Conservation (phyloP, 192 early-diverging fungal genomes). For the Rhizophagus clarus region DNA sequence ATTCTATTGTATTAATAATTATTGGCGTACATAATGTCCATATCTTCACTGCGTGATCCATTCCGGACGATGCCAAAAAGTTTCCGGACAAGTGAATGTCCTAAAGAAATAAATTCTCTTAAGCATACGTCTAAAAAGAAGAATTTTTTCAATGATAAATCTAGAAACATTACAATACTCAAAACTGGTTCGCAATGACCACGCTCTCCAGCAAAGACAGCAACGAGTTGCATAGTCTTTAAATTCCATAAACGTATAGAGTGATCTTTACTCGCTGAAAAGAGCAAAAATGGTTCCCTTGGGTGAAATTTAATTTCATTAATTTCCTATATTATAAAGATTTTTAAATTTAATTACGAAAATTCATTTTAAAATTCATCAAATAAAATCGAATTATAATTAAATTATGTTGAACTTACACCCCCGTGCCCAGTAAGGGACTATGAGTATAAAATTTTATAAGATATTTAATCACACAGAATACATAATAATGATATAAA, state of each 20-base stretch:
- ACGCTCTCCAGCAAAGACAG: slow-evolving; percentile 22
- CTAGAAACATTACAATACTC: slow-evolving; percentile 18
- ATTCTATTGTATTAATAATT: slow-evolving; percentile 1
- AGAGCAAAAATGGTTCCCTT: not conserved
- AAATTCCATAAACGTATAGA: slow-evolving; percentile 31
- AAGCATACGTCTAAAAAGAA: no score
- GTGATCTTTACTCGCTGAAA: slow-evolving; percentile 29
- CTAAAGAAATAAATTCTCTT: not conserved
- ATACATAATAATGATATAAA: not conserved
- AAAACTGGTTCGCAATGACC: slow-evolving; percentile 28
- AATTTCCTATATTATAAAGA: slow-evolving; percentile 14
- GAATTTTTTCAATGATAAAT: not conserved
- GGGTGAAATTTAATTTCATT: slow-evolving; percentile 32
- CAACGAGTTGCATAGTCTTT: not conserved
- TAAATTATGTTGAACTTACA: slow-evolving; percentile 11
- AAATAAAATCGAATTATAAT: not conserved
- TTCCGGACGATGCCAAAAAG: slow-evolving; percentile 24
- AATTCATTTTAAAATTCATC: not conserved
- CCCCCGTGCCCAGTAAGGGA: slow-evolving; percentile 24
- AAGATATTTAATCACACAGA: not conserved
- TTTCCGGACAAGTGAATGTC: slow-evolving; percentile 24
- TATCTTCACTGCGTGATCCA: slow-evolving; percentile 32
- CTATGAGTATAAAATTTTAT: slow-evolving; percentile 13
- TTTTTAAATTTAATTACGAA: not conserved
- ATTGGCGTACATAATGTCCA: slow-evolving; percentile 25